Conservation (phyloP, 1,139 yeast species). For the Zygoascus meyerae region DNA sequence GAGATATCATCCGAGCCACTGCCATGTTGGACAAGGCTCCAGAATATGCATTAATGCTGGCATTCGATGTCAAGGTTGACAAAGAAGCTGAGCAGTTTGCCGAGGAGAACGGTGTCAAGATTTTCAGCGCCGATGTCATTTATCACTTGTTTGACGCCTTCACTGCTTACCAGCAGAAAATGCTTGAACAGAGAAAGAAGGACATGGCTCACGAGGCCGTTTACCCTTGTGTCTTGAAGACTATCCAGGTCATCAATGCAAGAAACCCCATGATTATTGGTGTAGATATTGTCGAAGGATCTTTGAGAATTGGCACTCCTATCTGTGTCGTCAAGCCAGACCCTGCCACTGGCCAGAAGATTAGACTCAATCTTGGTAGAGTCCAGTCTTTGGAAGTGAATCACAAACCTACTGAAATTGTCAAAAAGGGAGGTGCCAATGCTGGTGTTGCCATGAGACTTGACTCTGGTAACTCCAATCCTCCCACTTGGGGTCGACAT, state of each 20-base stretch:
- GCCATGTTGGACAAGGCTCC: conserved; percentile 97
- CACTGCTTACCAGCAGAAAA: conserved; percentile 82
- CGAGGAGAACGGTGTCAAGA: conserved; percentile 80
- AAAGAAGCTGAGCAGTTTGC: conserved; percentile 99
- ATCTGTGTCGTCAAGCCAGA: conserved; percentile 89
- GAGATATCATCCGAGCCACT: conserved; percentile 96
- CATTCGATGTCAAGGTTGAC: conserved; percentile 96
- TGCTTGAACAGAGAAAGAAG: conserved; percentile 84
- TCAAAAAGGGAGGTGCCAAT: conserved; percentile 90
- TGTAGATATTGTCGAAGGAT: conserved; percentile 93
- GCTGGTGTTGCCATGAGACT: conserved; percentile 99
- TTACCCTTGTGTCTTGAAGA: conserved; percentile 92
- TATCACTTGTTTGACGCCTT: conserved; percentile 95
- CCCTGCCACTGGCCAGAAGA: conserved; percentile 74
- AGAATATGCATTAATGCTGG: conserved; percentile 91
- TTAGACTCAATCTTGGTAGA: conserved; percentile 70
- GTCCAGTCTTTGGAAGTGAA: conserved; percentile 89
- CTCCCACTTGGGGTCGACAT: conserved; percentile 99
- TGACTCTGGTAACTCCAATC: conserved; percentile 85
- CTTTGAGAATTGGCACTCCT: conserved; percentile 87
- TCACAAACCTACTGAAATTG: conserved; percentile 73
- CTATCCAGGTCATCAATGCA: conserved; percentile 93
- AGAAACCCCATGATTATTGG: conserved; percentile 99
- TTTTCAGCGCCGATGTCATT: conserved; percentile 93
- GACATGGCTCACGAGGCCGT: conserved; percentile 85